Base-by-base conservation (phyloP, 2,329 filamentous ascomycete genomes). In the Decorospora gaudefroyi region DNA sequence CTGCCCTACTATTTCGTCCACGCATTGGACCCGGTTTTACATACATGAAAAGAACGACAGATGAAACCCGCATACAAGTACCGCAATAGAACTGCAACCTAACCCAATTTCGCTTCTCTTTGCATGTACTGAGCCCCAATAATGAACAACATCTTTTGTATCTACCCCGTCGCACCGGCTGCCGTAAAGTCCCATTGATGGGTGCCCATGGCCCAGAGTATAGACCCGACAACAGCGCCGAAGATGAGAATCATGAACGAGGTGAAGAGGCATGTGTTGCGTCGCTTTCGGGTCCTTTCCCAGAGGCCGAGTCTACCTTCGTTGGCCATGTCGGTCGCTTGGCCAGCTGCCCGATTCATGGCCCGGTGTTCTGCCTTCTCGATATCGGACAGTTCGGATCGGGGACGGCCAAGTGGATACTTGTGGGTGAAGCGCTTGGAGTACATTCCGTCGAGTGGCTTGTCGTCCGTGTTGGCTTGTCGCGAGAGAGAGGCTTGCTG, bases 191-290 rank as follows among this genome's bases (percentile, higher is more conserved):
- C 42, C 23, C 29, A 16, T 6, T 30, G 22, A 4, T n/a, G 22
- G 6, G 29, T 40, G 8, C 17, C 35, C 42, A 44, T 44, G 9
- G 31, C 31, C 39, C 39, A 42, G 4, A 42, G 2, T 25, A 42
- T 23, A 1, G 5, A 17, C 3, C 39, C 39, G 1, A 42, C 25
- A n/a, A 27, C 25, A 13, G 22, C 31, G 1, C 39, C 36, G 8
- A 44, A 25, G 1, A 44, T 7, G 1, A 15, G 3, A 3, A 23
- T 18, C n/a, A 44, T 44, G 6, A 32, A 33, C 2, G 17, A 6
- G 2, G 40, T 27, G 28, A 44, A 44, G 4, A 39, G 7, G 0
- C n/a, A n/a, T n/a, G n/a, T n/a, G n/a, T n/a, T n/a, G n/a, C n/a
- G n/a, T n/a, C n/a, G n/a, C n/a, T n/a, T n/a, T n/a, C n/a, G n/a